Evolutionary conservation across 2,329 filamentous ascomycete genomes (phyloP).

Genomic region (Penicillium nordicum): DNA sequence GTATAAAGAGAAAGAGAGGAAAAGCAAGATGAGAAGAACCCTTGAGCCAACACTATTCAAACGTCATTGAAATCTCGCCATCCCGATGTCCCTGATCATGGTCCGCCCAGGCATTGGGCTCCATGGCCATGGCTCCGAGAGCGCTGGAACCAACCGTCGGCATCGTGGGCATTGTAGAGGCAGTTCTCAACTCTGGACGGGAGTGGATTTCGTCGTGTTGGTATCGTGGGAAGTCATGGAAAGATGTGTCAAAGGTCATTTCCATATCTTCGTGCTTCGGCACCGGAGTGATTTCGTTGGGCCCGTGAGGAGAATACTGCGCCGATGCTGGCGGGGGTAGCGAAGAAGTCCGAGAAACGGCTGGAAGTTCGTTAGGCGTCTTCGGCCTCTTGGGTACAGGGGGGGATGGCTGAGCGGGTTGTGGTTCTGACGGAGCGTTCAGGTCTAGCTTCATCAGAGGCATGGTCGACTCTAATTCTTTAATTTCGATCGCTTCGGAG

Average conservation of each 20-base stretch:
- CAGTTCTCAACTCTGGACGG: conserved; percentile 31
- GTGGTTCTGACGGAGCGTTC: conserved; percentile 25
- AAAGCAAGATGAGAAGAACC: background rate
- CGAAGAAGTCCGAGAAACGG: conserved; percentile 20
- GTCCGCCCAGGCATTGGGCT: conserved; percentile 67
- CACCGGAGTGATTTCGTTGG: conserved; percentile 11
- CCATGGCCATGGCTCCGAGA: conserved; percentile 33
- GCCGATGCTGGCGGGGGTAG: conserved; percentile 17
- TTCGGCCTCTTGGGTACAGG: conserved; percentile 39
- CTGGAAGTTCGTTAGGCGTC: conserved; percentile 24
- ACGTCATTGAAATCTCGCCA: conserved; percentile 76
- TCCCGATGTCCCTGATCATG: conserved; percentile 65
- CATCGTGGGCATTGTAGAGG: conserved; percentile 32
- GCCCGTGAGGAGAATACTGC: conserved; percentile 7
- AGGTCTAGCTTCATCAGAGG: conserved; percentile 82
- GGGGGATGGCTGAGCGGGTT: conserved; percentile 21
- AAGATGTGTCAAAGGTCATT: conserved; percentile 70
- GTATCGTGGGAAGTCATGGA: conserved; percentile 40
- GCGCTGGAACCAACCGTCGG: conserved; percentile 27
- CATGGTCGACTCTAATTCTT: conserved; percentile 80
- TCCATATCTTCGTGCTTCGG: conserved; percentile 46
- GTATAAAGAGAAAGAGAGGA: conserved; percentile 2
- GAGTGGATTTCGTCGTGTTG: conserved; percentile 9
- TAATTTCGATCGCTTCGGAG: conserved; percentile 66
- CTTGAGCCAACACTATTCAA: conserved; percentile 55